These are phyloP conservation scores for Diatrype stigma DNA, from an alignment of 2,329 filamentous ascomycete genomes.

Conservation along the genomic window DNA sequence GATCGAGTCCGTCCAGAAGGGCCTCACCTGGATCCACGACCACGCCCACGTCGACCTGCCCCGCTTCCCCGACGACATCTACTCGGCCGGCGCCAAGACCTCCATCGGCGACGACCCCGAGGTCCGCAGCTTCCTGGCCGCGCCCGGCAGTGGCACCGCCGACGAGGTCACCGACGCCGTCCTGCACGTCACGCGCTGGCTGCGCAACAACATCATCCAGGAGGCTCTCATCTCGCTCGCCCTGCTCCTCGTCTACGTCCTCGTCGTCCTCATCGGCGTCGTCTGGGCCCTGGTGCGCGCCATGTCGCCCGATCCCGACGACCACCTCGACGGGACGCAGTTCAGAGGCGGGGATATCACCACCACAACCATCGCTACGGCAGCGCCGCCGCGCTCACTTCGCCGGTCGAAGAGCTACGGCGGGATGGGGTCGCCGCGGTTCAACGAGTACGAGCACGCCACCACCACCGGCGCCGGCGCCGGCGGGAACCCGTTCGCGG, in stretches of 20 bases:
- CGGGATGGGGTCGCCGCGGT: no score
- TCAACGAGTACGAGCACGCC: no score
- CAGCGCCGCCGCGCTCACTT: no score
- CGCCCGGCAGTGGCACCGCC: constrained; percentile 66
- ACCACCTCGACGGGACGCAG: no score
- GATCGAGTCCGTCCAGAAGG: constrained; percentile 77
- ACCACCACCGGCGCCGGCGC: no score
- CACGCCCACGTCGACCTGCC: constrained; percentile 82
- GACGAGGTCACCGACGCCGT: constrained; percentile 81
- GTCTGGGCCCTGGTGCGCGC: constrained; percentile 47
- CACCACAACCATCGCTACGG: no score
- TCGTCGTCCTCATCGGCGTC: constrained; percentile 72
- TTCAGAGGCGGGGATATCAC: no score
- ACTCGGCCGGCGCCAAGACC: constrained; percentile 71
- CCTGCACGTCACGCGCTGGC: constrained; percentile 60
- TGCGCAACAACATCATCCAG: constrained; percentile 64
- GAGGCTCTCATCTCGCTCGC: constrained; percentile 77
- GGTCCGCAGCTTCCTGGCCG: constrained; percentile 70
- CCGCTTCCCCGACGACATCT: constrained; percentile 71
- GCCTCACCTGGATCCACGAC: constrained; percentile 89
- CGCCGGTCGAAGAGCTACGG: no score
- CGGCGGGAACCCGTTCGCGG: no score
- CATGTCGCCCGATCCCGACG: constrained; percentile 3
- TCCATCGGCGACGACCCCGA: constrained; percentile 55
- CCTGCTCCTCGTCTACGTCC: constrained; percentile 71